Evolutionary conservation across 2,329 filamentous ascomycete genomes (phyloP), one percentile per base, ranked within the genome.

Genomic region (Scedosporium aurantiacum): DNA sequence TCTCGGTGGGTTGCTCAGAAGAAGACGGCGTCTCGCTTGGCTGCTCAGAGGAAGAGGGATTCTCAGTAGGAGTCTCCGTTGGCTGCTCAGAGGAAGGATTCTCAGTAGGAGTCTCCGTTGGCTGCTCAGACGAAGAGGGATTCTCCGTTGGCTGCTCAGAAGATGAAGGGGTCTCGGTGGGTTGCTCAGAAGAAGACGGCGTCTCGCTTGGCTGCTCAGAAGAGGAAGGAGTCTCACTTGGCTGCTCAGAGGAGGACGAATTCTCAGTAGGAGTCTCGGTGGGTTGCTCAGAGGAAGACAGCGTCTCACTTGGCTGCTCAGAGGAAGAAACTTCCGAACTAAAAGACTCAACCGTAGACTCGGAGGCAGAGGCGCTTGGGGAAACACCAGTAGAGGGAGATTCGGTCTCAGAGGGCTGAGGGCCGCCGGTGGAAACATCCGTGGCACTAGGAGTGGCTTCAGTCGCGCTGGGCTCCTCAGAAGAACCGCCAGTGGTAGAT

Each of bases 311-410:
- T 6, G 27, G 27, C 4, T 28, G 27, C 27, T 28, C 27, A 5
- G 27, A 28, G 3, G 27, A 28, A 28, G 27, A 28, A 7, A 7
- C 57, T 2, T 55, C 57, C 1, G 64, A 60, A 4, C 65, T 65
- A 4, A 54, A 57, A 37, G 61, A 65, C n/a, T 47, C 47, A 7
- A 62, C 64, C 2, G 65, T 64, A 14, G 65, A 60, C 18, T 65
- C 66, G 1, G 64, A 65, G 56, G 63, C 66, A 0, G 65, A 63
- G 2, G 63, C 65, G 7, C 64, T 64, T 37, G 43, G 21, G n/a
- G 43, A 21, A 21, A 10, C n/a, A 14, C 3, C 43, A 47, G 43
- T 47, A 37, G 32, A 37, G 32, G 10, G 32, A 37, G 32, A 12
- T 12, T 37, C 32, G 32, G 32, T 37, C 2, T 37, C 32, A 10